phyloP scores from a whole-genome alignment of 148 eudicot genomes.

The Hydrangea macrophylla region DNA sequence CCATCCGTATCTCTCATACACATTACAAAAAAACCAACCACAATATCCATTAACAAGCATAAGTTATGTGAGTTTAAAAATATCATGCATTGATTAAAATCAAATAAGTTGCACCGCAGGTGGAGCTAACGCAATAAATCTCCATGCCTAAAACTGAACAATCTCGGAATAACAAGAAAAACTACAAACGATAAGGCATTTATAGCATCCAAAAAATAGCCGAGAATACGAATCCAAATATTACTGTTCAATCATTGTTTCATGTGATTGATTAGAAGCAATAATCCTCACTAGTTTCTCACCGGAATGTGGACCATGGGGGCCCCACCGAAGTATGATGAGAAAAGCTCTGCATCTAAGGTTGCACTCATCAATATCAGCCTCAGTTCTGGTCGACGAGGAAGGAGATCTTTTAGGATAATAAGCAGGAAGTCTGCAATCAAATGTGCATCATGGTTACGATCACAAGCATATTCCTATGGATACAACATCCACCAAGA shows the following conservation, averaged over 20 bases:
- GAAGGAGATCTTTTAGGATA: slow-evolving; percentile 90
- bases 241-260: background rate
- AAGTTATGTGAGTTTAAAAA: background rate
- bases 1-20: no score
- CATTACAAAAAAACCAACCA: no score
- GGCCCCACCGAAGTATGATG: slow-evolving; percentile 84
- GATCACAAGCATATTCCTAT: slow-evolving; percentile 4
- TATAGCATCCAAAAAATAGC: background rate
- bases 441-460: slow-evolving; percentile 13
- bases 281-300: slow-evolving; percentile 23
- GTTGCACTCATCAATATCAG: slow-evolving; percentile 98
- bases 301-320: slow-evolving; percentile 77
- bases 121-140: background rate
- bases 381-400: slow-evolving; percentile 83
- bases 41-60: background rate
- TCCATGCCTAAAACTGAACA: background rate
- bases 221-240: background rate
- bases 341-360: slow-evolving; percentile 90
- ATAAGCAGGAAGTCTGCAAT: slow-evolving; percentile 88
- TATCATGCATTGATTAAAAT: background rate
- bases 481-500: slow-evolving; percentile 8
- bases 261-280: background rate
- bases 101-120: background rate
- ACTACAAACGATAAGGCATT: background rate
- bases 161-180: background rate